phyloP scores from a whole-genome alignment of 805 yeast species.

The Starmera quercuum region DNA sequence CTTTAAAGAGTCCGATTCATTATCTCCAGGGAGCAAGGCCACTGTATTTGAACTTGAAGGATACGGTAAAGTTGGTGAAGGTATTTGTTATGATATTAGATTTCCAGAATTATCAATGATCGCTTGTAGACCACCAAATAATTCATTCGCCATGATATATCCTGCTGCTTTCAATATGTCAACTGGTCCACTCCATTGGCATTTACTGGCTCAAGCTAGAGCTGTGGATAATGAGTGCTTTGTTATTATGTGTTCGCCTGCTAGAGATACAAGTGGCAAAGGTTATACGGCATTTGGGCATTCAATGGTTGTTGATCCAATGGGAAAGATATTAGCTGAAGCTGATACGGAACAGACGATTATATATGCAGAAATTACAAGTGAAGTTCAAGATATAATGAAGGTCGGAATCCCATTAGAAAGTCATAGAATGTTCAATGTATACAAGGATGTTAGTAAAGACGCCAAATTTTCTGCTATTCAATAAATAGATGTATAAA shows the following conservation, averaged over 20 bases:
- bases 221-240: slow-evolving; percentile 71
- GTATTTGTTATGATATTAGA: slow-evolving; percentile 75
- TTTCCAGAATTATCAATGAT: slow-evolving; percentile 72
- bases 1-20: slow-evolving; percentile 71
- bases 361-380: slow-evolving; percentile 60
- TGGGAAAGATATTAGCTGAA: slow-evolving; percentile 53
- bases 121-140: slow-evolving; percentile 45
- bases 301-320: slow-evolving; percentile 55
- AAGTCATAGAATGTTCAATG: slow-evolving; percentile 65
- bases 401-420: slow-evolving; percentile 64
- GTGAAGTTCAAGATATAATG: slow-evolving; percentile 41
- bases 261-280: slow-evolving; percentile 59
- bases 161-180: slow-evolving; percentile 84
- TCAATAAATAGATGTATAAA: too few species aligned
- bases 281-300: slow-evolving; percentile 61
- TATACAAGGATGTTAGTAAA: slow-evolving; percentile 3
- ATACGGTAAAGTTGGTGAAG: slow-evolving; percentile 68
- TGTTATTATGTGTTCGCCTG: slow-evolving; percentile 80
- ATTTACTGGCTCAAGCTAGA: slow-evolving; percentile 60
- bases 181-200: slow-evolving; percentile 84
- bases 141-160: slow-evolving; percentile 66
- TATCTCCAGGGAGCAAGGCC: slow-evolving; percentile 70
- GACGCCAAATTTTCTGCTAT: too few species aligned
- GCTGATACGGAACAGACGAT: slow-evolving; percentile 73
- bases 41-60: slow-evolving; percentile 63